These are phyloP conservation scores for Aspergillus japonicus DNA, from an alignment of 2,329 filamentous ascomycete species.

Conservation along the genomic window DNA sequence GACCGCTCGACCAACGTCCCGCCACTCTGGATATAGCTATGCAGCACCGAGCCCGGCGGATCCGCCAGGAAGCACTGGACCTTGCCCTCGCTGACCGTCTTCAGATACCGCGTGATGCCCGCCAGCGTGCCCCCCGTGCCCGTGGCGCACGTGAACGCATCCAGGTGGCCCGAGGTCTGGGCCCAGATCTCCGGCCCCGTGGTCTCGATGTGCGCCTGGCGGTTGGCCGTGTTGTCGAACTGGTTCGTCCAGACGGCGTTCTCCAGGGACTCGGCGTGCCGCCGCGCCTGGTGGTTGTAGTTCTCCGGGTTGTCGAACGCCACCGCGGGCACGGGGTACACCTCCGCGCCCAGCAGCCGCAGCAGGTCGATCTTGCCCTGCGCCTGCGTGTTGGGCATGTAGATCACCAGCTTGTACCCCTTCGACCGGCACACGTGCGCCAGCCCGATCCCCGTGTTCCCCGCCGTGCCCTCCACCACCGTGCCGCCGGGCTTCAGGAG, in stretches of 20 bases:
- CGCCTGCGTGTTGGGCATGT: conserved; percentile 99
- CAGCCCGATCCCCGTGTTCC: conserved; percentile 96
- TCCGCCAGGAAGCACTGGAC: conserved; percentile 91
- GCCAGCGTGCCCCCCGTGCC: conserved; percentile 91
- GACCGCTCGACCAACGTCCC: conserved; percentile 77
- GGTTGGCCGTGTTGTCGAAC: conserved; percentile 95
- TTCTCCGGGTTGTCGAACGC: conserved; percentile 93
- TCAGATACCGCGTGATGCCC: conserved; percentile 83
- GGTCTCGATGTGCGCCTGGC: conserved; percentile 91
- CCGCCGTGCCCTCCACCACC: conserved; percentile 93
- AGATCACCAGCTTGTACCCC: conserved; percentile 94
- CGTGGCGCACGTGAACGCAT: conserved; percentile 94
- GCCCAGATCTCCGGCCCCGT: conserved; percentile 97
- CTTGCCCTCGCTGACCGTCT: conserved; percentile 71
- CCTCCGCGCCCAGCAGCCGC: conserved; percentile 85
- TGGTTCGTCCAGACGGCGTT: conserved; percentile 99
- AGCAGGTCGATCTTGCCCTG: conserved; percentile 97
- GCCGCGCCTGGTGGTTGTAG: conserved; percentile 93
- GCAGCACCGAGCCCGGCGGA: conserved; percentile 87
- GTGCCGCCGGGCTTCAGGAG: conserved; percentile 82
- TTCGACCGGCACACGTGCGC: conserved; percentile 91
- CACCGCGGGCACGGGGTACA: conserved; percentile 92
- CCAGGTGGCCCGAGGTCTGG: conserved; percentile 80
- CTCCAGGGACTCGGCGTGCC: conserved; percentile 81
- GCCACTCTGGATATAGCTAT: conserved; percentile 84